Conservation (phyloP, 345 rosid genomes). For the Murraya paniculata region DNA sequence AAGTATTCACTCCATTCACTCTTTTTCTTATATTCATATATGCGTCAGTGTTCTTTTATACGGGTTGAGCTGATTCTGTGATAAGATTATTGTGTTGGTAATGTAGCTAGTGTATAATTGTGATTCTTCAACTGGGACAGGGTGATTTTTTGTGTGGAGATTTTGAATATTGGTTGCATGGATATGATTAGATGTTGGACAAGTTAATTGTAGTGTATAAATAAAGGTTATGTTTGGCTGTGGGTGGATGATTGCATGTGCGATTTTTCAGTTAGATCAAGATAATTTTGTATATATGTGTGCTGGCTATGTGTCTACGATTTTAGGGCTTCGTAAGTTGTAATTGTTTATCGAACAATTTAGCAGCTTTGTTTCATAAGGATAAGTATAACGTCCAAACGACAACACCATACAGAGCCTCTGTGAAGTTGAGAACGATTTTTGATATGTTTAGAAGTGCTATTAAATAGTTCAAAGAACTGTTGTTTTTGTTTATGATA, state of each 20-base stretch:
- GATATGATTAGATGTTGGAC: background rate
- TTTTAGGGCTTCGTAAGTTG: background rate
- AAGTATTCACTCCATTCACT: slow-evolving; percentile 25
- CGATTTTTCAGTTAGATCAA: background rate
- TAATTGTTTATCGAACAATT: too few relatives aligned
- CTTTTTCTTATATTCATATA: background rate
- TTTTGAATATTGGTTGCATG: background rate
- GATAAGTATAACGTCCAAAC: too few relatives aligned
- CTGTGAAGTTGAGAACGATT: background rate
- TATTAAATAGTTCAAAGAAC: background rate
- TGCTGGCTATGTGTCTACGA: background rate
- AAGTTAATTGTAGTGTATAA: background rate
- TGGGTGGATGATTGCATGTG: background rate
- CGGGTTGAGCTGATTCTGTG: background rate
- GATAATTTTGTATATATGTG: background rate
- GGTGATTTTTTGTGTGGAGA: background rate
- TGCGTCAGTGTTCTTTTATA: background rate
- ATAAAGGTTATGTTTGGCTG: background rate
- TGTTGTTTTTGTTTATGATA: background rate
- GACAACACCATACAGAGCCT: too few relatives aligned
- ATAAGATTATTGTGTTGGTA: background rate
- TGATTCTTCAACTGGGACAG: background rate
- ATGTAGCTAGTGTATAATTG: background rate
- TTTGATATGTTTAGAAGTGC: background rate
- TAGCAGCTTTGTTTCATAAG: too few relatives aligned